Base-by-base conservation (phyloP, 2,329 filamentous ascomycete genomes). In the Fusarium sp. region DNA sequence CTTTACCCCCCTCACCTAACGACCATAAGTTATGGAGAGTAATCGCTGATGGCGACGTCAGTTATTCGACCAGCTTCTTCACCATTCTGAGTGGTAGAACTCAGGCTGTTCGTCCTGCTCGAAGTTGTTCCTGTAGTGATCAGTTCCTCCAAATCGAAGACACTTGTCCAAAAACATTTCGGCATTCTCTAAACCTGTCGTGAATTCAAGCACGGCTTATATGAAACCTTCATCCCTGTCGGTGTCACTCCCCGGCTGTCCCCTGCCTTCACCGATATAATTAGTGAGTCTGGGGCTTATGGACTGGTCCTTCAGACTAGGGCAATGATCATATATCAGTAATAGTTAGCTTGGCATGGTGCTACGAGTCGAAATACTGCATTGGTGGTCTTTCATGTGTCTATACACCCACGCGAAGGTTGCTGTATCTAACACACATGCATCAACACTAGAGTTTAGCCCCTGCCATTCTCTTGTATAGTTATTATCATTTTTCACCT, bases 281-380 rank as follows among this genome's bases (percentile, higher is more conserved):
- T 18, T 41, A 23, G 31, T 42, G 27, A 33, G 39, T 20, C 17
- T 15, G n/a, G 20, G 17, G 14, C 20, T 47, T 10, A 8, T 23
- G 10, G 33, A 29, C 25, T 27, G 21, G 23, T 10, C 11, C 18
- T 53, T 47, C 6, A 18, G 33, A 27, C 40, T 25, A 23, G 25
- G 39, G 2, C 5, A 18, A 18, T 14, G 6, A 46, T 56, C 50
- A 56, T n/a, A 58, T 58, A 47, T 55, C 56, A 47, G 35, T 27
- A 41, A 35, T 29, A 35, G 15, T 31, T 11, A 14, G 6, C 7
- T 14, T 27, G 13, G 6, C 5, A 8, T 11, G 13, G 5, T 36
- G 20, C n/a, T 23, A 11, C 4, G 7, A 6, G 13, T 27, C 11
- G 7, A 33, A 5, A 18, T 15, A 15, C 15, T 31, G 27, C 20